Evolutionary conservation across 2,329 filamentous ascomycete genomes (phyloP).

Genomic region (Colletotrichum noveboracense): DNA sequence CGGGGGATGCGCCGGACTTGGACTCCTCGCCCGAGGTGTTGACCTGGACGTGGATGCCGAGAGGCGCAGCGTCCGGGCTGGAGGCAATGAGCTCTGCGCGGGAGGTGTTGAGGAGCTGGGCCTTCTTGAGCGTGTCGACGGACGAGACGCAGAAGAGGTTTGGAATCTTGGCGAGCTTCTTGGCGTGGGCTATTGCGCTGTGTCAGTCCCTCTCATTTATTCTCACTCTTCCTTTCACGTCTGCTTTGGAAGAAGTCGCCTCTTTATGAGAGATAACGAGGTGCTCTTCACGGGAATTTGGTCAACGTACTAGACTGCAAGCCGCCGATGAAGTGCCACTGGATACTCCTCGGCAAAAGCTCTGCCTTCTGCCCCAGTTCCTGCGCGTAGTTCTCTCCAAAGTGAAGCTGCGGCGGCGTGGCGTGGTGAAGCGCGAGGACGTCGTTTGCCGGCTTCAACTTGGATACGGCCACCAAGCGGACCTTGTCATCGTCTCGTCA

Average conservation of each 20-base stretch:
- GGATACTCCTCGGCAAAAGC: constrained; percentile 76
- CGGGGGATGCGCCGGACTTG: constrained; percentile 83
- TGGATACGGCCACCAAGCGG: constrained; percentile 92
- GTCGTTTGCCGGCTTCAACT: constrained; percentile 92
- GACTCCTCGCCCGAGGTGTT: constrained; percentile 90
- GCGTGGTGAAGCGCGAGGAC: constrained; percentile 79
- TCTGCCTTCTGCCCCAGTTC: constrained; percentile 87
- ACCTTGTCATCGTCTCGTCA: constrained; percentile 53
- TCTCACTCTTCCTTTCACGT: neutral
- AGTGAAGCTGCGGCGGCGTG: constrained; percentile 63
- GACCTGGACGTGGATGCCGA: constrained; percentile 88
- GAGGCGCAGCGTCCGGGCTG: constrained; percentile 43
- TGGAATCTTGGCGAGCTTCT: constrained; percentile 81
- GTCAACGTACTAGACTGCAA: constrained; percentile 72
- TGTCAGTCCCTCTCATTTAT: neutral
- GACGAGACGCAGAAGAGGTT: constrained; percentile 93
- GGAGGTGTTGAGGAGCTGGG: constrained; percentile 77
- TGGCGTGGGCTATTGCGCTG: constrained; percentile 76
- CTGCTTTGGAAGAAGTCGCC: neutral
- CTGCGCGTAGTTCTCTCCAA: constrained; percentile 96
- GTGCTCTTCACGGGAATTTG: neutral
- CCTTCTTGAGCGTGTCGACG: constrained; percentile 89
- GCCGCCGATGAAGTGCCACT: constrained; percentile 97
- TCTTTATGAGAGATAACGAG: neutral
- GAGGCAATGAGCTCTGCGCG: constrained; percentile 63